phyloP scores from a whole-genome alignment of 805 yeast genomes.

The Ogataea trehaloabstinens region DNA sequence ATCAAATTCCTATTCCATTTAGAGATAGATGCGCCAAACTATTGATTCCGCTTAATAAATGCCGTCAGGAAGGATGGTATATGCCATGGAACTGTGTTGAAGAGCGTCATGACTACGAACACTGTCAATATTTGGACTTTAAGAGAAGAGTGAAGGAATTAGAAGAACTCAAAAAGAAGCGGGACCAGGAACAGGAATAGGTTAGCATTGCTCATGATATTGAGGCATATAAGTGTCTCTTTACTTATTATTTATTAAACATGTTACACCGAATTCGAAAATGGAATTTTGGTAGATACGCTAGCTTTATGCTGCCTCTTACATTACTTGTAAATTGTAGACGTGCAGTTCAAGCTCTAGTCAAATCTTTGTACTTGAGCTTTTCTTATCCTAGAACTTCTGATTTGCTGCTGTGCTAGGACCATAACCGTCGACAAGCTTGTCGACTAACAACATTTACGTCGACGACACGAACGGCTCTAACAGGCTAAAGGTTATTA shows the following conservation, averaged over 20 bases:
- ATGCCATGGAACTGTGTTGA: conserved; percentile 74
- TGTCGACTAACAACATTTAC: no score
- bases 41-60: conserved; percentile 58
- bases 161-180: conserved; percentile 48
- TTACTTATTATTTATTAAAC: conserved; percentile 5
- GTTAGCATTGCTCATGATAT: not conserved
- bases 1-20: conserved; percentile 74
- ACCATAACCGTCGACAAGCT: no score
- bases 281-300: no score
- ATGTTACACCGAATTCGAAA: not conserved
- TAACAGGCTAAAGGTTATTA: no score
- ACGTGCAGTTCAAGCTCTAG: no score
- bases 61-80: conserved; percentile 55
- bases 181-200: conserved; percentile 19
- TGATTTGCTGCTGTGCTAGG: no score
- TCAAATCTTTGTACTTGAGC: no score
- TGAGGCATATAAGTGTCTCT: no score
- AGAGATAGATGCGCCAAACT: conserved; percentile 80
- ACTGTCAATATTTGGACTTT: conserved; percentile 80
- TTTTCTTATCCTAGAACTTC: no score
- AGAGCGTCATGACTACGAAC: conserved; percentile 80
- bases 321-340: no score
- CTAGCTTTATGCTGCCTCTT: no score
- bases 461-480: no score
- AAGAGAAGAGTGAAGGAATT: conserved; percentile 75